Percentiles rank a stretch among this genome's conserved stretches.
phyloP scores from a whole-genome alignment of 345 rosid species.

The Diplotaxis tenuifolia region DNA sequence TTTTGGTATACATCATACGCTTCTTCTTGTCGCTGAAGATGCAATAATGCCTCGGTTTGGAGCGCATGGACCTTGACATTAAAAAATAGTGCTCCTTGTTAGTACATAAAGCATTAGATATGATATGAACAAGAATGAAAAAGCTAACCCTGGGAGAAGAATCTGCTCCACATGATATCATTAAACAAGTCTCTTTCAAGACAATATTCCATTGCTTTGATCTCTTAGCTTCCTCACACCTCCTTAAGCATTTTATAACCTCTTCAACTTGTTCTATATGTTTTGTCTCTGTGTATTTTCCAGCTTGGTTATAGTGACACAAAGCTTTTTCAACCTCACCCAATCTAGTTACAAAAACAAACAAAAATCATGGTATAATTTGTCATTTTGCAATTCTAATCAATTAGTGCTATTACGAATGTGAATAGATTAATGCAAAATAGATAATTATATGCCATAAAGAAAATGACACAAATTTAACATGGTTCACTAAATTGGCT shows the following conservation, averaged over 20 bases:
- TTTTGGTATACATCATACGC: constrained; percentile 49
- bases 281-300: constrained; percentile 31
- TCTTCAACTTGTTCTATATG: constrained; percentile 50
- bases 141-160: constrained; percentile 58
- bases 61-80: constrained; percentile 51
- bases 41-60: constrained; percentile 60
- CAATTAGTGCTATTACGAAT: neutral
- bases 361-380: neutral
- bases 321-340: constrained; percentile 67
- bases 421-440: neutral
- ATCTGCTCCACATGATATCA: constrained; percentile 54
- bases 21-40: constrained; percentile 59
- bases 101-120: neutral
- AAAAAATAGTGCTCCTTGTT: neutral
- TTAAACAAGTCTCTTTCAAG: constrained; percentile 46
- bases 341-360: constrained; percentile 37
- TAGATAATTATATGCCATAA: neutral
- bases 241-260: constrained; percentile 41
- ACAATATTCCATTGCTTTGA: constrained; percentile 50
- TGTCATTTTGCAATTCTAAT: neutral
- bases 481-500: neutral
- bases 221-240: constrained; percentile 46
- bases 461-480: neutral
- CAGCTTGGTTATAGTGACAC: constrained; percentile 50
- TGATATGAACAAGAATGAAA: neutral